Evolutionary conservation across 208 protist genomes (phyloP), one percentile per base, ranked within the genome.

Genomic region (Leishmania arabica): DNA sequence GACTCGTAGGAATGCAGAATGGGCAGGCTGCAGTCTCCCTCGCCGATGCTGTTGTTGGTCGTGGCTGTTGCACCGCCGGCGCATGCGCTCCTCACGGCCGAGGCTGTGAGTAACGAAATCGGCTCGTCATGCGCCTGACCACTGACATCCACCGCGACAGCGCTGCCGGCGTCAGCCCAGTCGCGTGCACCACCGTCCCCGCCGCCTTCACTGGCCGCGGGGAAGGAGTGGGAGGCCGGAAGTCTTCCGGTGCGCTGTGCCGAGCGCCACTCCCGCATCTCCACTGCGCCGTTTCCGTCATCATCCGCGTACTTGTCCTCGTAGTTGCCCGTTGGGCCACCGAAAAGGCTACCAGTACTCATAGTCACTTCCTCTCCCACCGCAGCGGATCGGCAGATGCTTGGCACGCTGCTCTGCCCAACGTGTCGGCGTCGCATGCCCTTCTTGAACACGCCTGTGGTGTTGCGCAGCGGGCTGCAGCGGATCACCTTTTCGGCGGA

Each of bases 401-500:
- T 49, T 31, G 24, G 53, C 51, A 49, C 70, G 7, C 76, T 62
- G 70, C 47, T 70, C 69, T 78, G 76, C 21, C 71, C 71, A 24
- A 9, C 51, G 1, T 56, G 58, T 42, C 84, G 81, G 45, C 58
- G 76, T n/a, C 81, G 77, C 53, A 53, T 56, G 47, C 77, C 37
- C 40, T 56, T 27, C 47, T 69, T 54, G 21, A 56, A 64, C n/a
- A 6, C 13, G 64, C 68, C 68, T 40, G 49, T 75, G 24, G 74
- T 79, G 76, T 81, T 82, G 53, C 69, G 84, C 75, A 79, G 66
- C 49, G 78, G 81, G 37, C 84, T 60, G 13, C 77, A 77, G 0
- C 56, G 80, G 11, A 88, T 58, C 3, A 89, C 82, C 65, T 92
- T 84, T 53, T 95, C 91, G 15, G 91, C 89, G 9, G 88, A 86